These are phyloP conservation scores for Fonsecaea monophora DNA, from an alignment of 2,329 filamentous ascomycete genomes.

Conservation along the genomic window DNA sequence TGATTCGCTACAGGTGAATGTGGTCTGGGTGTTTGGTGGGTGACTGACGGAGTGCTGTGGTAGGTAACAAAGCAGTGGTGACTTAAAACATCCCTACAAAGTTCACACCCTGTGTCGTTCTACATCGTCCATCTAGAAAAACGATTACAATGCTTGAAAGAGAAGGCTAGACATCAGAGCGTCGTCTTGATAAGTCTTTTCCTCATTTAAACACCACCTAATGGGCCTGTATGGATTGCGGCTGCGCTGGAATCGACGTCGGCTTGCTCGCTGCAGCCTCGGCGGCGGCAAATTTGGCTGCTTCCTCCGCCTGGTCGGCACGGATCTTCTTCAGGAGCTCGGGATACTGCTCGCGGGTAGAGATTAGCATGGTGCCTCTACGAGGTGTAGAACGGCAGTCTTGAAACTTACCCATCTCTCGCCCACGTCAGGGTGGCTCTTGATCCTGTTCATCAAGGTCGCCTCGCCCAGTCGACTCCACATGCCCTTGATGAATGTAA, in stretches of 20 bases:
- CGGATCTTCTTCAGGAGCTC: constrained; percentile 62
- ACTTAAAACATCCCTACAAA: too few relatives aligned
- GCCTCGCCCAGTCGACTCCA: constrained; percentile 77
- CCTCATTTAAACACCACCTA: constrained; percentile 2
- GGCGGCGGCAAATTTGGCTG: constrained; percentile 27
- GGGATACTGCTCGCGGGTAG: constrained; percentile 60
- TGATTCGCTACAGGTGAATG: too few relatives aligned
- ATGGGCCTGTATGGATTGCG: constrained; percentile 30
- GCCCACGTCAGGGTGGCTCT: constrained; percentile 86
- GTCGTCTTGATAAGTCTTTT: neutral
- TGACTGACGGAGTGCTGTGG: too few relatives aligned
- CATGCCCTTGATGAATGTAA: constrained; percentile 77
- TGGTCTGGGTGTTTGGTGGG: too few relatives aligned
- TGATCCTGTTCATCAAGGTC: constrained; percentile 81
- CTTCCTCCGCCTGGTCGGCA: constrained; percentile 60
- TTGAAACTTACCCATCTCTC: constrained; percentile 65
- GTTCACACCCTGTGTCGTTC: too few relatives aligned
- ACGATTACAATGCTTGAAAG: too few relatives aligned
- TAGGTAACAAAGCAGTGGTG: too few relatives aligned
- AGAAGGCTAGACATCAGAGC: neutral
- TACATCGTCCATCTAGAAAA: too few relatives aligned
- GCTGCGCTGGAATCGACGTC: constrained; percentile 23
- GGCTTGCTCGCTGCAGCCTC: constrained; percentile 23
- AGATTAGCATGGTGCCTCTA: neutral
- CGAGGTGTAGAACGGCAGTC: neutral